Base-by-base conservation (phyloP, 2,329 filamentous ascomycete species). In the Colletotrichum magnum region DNA sequence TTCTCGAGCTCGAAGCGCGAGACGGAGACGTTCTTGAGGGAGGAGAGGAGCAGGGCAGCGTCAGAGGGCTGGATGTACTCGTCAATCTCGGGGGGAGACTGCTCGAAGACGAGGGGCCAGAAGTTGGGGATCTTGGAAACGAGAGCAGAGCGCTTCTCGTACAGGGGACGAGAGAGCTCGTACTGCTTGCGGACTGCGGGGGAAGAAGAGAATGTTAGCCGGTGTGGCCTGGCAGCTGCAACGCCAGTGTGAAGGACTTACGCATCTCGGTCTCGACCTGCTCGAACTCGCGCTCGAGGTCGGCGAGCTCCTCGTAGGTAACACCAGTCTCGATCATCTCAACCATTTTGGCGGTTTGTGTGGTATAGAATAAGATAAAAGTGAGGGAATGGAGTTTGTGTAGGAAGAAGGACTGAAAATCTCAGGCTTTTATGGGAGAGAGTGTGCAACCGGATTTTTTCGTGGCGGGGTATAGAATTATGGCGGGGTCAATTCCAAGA, bases 91-190 rank as follows among this genome's bases (percentile, higher is more conserved):
- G 88, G 87, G 2, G 95, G 94, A 3, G 93, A 91, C 83, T 94
- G 92, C 84, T 97, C 93, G 79, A 98, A 88, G 66, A 98, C 95
- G 68, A 97, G 89, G n/a, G 93, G 87, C 96, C 96, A 98, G 89
- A 98, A 99, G 84, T 93, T 90, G 74, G 90, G 89, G 77, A 98
- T 95, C 77, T 91, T 86, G 72, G 88, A 81, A 72, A 96, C 85
- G 72, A 94, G 82, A 74, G 89, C 87, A 73, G 89, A 86, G 78
- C 95, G 94, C 83, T 93, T 93, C 75, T 88, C 86, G 85, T 94
- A 97, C 71, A 97, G 88, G 52, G 92, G 87, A 70, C 86, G 84
- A 76, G 89, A 88, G 74, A 94, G 86, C 73, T 87, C 83, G 74
- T 92, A 88, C 79, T 95, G 91, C 77, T 92, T 87, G 77, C 93